phyloP scores from a whole-genome alignment of 2,329 filamentous ascomycete species.

The Aspergillus sergii region DNA sequence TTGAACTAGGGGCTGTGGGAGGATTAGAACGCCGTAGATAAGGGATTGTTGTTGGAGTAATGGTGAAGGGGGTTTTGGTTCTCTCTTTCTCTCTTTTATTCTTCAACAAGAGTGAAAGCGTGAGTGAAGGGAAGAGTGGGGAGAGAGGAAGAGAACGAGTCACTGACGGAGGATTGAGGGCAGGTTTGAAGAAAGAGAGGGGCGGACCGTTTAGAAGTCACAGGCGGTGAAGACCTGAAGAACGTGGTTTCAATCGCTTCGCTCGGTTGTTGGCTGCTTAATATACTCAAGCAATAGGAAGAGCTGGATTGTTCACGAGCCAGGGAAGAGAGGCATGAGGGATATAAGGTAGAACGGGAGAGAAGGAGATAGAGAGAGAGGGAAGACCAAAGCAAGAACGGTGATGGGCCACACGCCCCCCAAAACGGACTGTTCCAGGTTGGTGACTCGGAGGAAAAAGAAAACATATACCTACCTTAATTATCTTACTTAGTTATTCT shows the following conservation, averaged over 20 bases:
- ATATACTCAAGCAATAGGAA: constrained; percentile 3
- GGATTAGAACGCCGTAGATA: neutral
- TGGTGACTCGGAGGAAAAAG: neutral
- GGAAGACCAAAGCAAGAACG: constrained; percentile 17
- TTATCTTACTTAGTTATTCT: neutral
- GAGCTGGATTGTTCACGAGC: constrained; percentile 2
- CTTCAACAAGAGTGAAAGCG: neutral
- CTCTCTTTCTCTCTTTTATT: neutral
- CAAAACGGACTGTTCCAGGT: neutral
- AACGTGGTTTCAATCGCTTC: constrained; percentile 2
- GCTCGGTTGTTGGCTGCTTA: neutral
- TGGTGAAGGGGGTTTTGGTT: neutral
- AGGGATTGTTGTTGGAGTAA: neutral
- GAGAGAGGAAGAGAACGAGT: neutral
- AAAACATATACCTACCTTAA: neutral
- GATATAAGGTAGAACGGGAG: constrained; percentile 8
- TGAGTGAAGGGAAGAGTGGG: neutral
- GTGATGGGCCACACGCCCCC: neutral
- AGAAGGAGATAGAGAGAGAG: constrained; percentile 22
- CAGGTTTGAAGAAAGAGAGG: neutral
- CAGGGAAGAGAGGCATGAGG: neutral
- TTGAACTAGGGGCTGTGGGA: neutral
- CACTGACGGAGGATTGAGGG: neutral
- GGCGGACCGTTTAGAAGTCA: neutral
- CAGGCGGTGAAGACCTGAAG: constrained; percentile 14